phyloP scores from a whole-genome alignment of 2,329 filamentous ascomycete genomes.

The Mycosphaerelloides madeirae region DNA sequence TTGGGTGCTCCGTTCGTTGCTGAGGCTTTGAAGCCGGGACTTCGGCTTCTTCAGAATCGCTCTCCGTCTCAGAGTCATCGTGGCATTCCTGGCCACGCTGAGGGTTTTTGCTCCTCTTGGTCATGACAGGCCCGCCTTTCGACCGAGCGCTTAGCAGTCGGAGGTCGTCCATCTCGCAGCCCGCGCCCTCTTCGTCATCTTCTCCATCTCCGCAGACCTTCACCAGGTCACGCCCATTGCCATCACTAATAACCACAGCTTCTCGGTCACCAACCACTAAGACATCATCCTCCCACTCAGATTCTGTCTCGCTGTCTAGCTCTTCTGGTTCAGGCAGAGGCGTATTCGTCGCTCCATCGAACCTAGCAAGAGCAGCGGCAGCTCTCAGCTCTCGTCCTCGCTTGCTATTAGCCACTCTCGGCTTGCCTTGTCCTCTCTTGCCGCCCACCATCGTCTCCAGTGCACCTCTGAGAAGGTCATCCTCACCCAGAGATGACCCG shows the following conservation, averaged over 20 bases:
- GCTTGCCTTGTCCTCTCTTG: conserved; percentile 58
- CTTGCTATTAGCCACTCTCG: conserved; percentile 68
- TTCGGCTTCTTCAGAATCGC: conserved; percentile 17
- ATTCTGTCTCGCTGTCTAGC: conserved; percentile 47
- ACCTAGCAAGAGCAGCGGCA: conserved; percentile 70
- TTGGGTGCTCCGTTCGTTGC: too few relatives aligned
- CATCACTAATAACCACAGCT: conserved; percentile 54
- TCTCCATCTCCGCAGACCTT: conserved; percentile 70
- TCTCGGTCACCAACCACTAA: conserved; percentile 55
- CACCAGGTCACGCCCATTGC: conserved; percentile 62
- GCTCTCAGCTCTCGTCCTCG: conserved; percentile 71
- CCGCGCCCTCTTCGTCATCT: conserved; percentile 50
- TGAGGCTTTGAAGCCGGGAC: too few relatives aligned
- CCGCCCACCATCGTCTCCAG: conserved; percentile 55
- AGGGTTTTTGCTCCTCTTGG: conserved; percentile 2
- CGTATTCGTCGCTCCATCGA: conserved; percentile 49
- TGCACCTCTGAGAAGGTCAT: conserved; percentile 60
- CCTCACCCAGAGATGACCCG: conserved; percentile 64
- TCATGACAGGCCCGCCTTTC: conserved; percentile 1
- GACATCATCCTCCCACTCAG: conserved; percentile 33
- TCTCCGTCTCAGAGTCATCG: conserved; percentile 27
- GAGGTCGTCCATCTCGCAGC: conserved; percentile 64
- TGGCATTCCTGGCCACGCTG: conserved; percentile 5
- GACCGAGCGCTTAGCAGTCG: conserved; percentile 39
- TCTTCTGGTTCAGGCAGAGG: conserved; percentile 32